These are phyloP conservation scores for Combretum micranthum DNA, from an alignment of 345 rosid species.

Conservation along the genomic window DNA sequence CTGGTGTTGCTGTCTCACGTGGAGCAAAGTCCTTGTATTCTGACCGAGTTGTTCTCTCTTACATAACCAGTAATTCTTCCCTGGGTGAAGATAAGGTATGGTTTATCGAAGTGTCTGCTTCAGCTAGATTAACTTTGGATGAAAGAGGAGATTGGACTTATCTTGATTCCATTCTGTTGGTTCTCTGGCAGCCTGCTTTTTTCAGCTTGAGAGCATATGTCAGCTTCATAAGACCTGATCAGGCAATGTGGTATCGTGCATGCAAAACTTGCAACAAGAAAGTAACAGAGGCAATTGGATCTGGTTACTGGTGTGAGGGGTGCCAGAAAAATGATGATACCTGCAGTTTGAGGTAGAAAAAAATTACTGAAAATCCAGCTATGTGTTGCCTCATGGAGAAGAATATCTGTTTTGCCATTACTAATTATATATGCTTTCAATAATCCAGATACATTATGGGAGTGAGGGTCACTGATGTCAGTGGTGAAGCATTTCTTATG, in stretches of 20 bases:
- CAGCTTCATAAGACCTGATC: slow-evolving; percentile 82
- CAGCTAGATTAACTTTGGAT: not conserved
- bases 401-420: too few relatives aligned
- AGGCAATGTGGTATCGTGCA: slow-evolving; percentile 92
- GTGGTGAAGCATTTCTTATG: slow-evolving; percentile 79
- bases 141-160: not conserved
- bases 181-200: slow-evolving; percentile 55
- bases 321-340: slow-evolving; percentile 86
- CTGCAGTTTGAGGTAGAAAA: slow-evolving; percentile 58
- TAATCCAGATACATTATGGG: slow-evolving; percentile 66
- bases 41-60: slow-evolving; percentile 54
- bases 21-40: slow-evolving; percentile 69
- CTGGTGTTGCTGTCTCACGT: slow-evolving; percentile 48
- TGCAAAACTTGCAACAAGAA: slow-evolving; percentile 95
- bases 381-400: too few relatives aligned
- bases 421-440: not conserved
- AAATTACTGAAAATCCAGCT: too few relatives aligned
- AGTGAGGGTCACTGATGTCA: slow-evolving; percentile 56
- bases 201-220: slow-evolving; percentile 56
- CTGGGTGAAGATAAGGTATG: slow-evolving; percentile 79
- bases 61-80: slow-evolving; percentile 52
- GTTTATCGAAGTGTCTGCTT: not conserved
- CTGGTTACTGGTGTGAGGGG: slow-evolving; percentile 97
- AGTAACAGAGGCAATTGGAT: slow-evolving; percentile 75
- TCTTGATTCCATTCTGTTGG: not conserved